phyloP scores from a whole-genome alignment of 2,329 filamentous ascomycete species.

The Aspergillus vadensis region DNA sequence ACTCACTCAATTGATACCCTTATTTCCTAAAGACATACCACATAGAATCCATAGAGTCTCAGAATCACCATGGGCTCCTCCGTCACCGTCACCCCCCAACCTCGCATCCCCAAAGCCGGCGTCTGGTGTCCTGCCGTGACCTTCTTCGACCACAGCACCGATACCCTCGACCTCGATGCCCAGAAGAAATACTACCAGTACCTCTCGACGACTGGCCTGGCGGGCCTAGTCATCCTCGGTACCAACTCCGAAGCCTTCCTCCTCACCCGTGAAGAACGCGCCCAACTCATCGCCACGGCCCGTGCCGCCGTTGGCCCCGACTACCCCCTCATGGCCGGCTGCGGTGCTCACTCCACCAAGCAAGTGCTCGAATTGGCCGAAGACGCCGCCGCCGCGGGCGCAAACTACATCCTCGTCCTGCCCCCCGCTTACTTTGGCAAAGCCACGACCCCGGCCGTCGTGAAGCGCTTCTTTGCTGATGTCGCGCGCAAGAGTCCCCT shows the following conservation, averaged over 20 bases:
- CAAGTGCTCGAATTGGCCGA: conserved; percentile 62
- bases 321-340: conserved; percentile 65
- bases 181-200: conserved; percentile 57
- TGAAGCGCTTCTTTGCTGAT: conserved; percentile 62
- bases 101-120: conserved; percentile 34
- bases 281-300: conserved; percentile 58
- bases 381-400: conserved; percentile 63
- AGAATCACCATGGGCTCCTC: conserved; percentile 19
- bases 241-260: conserved; percentile 61
- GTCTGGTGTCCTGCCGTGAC: conserved; percentile 59
- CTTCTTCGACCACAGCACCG: conserved; percentile 55
- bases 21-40: not conserved
- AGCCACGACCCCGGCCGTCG: conserved; percentile 58
- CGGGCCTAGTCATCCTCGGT: conserved; percentile 57
- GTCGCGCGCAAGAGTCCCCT: conserved; percentile 56
- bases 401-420: conserved; percentile 63
- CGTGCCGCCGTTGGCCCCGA: conserved; percentile 54
- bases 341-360: conserved; percentile 64
- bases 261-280: conserved; percentile 61
- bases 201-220: conserved; percentile 53
- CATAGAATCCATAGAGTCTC: not conserved
- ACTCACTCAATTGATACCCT: not conserved
- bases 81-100: conserved; percentile 16
- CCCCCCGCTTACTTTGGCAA: conserved; percentile 68
- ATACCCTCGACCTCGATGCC: conserved; percentile 51